Evolutionary conservation across 1,284 basidiomycete species (phyloP).

Genomic region (Leucoagaricus sp.): DNA sequence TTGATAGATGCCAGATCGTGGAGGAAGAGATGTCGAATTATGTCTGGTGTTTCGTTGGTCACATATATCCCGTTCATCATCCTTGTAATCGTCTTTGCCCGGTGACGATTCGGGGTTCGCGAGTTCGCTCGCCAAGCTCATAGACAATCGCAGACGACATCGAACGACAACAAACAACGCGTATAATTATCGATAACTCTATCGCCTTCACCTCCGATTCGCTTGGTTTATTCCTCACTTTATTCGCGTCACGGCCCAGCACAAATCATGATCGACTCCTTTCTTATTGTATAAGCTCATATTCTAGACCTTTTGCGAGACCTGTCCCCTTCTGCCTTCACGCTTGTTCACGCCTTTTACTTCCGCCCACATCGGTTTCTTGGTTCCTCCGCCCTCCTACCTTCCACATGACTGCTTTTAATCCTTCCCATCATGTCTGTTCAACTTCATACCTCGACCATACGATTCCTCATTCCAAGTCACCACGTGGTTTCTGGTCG

Average conservation of each 20-base stretch:
- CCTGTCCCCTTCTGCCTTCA: not conserved
- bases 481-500: not conserved
- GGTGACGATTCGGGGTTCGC: constrained; percentile 13
- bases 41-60: constrained; percentile 63
- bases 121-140: not conserved
- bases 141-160: not conserved
- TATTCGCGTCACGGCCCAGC: not conserved
- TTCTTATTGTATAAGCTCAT: not conserved
- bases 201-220: not conserved
- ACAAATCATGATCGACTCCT: not conserved
- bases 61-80: constrained; percentile 80
- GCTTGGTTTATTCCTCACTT: not conserved
- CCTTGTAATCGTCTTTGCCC: constrained; percentile 66
- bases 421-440: too few relatives aligned
- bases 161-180: not conserved
- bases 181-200: not conserved
- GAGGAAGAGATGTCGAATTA: constrained; percentile 72
- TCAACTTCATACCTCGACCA: too few relatives aligned
- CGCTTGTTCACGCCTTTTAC: not conserved
- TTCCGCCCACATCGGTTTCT: too few relatives aligned
- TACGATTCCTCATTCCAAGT: not conserved
- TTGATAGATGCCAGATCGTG: constrained; percentile 65
- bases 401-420: too few relatives aligned
- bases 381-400: too few relatives aligned
- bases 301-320: not conserved